phyloP scores from a whole-genome alignment of 768 basidiomycete species.

The Hydnomerulius pinastri region DNA sequence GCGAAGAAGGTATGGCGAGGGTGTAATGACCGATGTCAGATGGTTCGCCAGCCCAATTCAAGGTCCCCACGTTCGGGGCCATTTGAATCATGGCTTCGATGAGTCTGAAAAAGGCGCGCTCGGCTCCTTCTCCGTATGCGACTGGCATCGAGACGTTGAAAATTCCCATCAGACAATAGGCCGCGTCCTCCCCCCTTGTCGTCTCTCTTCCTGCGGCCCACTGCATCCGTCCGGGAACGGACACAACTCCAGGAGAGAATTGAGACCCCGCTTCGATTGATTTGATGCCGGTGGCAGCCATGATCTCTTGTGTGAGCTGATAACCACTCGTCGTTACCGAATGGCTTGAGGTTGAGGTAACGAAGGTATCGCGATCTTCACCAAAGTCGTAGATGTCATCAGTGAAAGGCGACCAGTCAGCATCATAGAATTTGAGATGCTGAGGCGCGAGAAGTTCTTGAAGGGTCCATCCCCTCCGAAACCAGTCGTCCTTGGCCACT shows the following conservation, averaged over 20 bases:
- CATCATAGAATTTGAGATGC: too few species aligned
- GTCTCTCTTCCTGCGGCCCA: conserved; percentile 16
- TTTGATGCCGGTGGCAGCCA: neutral
- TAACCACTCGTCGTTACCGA: too few species aligned
- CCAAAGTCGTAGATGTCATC: too few species aligned
- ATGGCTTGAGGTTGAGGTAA: too few species aligned
- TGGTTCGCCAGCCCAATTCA: conserved; percentile 4
- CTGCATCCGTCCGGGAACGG: neutral
- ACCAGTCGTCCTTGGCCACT: too few species aligned
- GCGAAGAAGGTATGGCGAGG: conserved; percentile 1
- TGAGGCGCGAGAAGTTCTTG: too few species aligned
- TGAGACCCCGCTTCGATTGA: neutral
- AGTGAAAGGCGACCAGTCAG: too few species aligned
- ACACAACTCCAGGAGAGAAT: neutral
- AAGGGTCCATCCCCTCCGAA: too few species aligned
- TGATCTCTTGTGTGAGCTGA: neutral
- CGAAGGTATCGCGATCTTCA: too few species aligned
- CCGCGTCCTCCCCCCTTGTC: conserved; percentile 15
- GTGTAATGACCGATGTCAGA: neutral
- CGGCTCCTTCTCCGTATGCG: conserved; percentile 17
- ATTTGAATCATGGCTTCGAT: conserved; percentile 6
- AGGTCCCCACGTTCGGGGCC: neutral
- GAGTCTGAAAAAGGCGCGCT: conserved; percentile 3
- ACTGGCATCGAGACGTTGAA: conserved; percentile 1
- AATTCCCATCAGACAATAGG: conserved; percentile 16